Base-by-base conservation (phyloP, 1,284 basidiomycete species). In the Puccinia novopanici region DNA sequence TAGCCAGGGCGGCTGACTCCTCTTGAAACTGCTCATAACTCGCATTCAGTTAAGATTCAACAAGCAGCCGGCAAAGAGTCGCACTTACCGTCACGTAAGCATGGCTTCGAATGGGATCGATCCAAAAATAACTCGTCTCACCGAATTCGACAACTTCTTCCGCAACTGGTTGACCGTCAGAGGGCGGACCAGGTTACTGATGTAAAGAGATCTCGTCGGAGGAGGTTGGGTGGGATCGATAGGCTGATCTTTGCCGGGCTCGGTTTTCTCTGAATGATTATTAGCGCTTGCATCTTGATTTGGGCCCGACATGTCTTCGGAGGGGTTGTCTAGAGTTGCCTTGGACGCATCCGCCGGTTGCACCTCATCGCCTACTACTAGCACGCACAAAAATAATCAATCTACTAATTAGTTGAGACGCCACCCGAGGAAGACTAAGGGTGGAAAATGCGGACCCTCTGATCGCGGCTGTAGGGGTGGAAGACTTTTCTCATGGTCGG, bases 11-110 rank as follows among this genome's bases (percentile, higher is more conserved):
- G 17, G 42, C 57, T 24, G 75, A 52, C 34, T 54, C 48, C 13
- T 67, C 42, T n/a, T 37, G n/a, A 54, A 65, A 76, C 75, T 76
- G 24, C 17, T 22, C 30, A n/a, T 65, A n/a, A n/a, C n/a, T n/a
- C n/a, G n/a, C n/a, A n/a, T n/a, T n/a, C n/a, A 45, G 42, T 67
- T 15, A 67, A 42, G 8, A 67, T n/a, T n/a, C n/a, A n/a, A n/a
- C n/a, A n/a, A n/a, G n/a, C n/a, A n/a, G n/a, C n/a, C n/a, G n/a
- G n/a, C n/a, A n/a, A n/a, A n/a, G n/a, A n/a, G n/a, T n/a, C n/a
- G n/a, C n/a, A n/a, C 75, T 50, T 76, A 76, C 75, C 19, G 75
- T 76, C 24, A 76, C 75, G 50, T 76, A 76, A 37, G 75, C 75
- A 67, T 76, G 75, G 50, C 75, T 76, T 54, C 45, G 40, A 30